Percentiles rank a stretch among this genome's conserved stretches.
Conservation (phyloP, 2,329 filamentous ascomycete species). For the Paramyrothecium roridum region DNA sequence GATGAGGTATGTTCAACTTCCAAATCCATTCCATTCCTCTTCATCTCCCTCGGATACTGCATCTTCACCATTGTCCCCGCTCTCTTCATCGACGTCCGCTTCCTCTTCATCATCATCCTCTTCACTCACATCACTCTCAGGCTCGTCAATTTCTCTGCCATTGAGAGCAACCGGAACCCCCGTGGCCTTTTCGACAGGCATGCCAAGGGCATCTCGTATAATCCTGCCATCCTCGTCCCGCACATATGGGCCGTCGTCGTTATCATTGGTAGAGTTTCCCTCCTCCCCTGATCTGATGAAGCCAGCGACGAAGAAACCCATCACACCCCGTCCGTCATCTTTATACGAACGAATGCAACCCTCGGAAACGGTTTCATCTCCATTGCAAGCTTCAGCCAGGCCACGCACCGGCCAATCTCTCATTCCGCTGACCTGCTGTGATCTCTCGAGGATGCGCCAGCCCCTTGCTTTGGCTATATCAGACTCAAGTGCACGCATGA, state of each 20-base stretch:
- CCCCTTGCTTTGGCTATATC: constrained; percentile 62
- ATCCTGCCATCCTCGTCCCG: constrained; percentile 54
- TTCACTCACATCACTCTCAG: constrained; percentile 19
- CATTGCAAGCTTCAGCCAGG: constrained; percentile 43
- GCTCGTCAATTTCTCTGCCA: constrained; percentile 9
- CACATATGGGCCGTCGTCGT: constrained; percentile 46
- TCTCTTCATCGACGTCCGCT: constrained; percentile 7
- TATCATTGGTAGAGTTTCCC: constrained; percentile 2
- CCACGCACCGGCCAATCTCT: constrained; percentile 70
- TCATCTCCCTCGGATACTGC: constrained; percentile 6
- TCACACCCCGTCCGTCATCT: constrained; percentile 76
- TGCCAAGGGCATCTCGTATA: constrained; percentile 36
- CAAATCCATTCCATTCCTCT: constrained; percentile 21
- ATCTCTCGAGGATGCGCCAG: constrained; percentile 73
- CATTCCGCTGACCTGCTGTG: constrained; percentile 75
- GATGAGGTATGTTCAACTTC: constrained; percentile 11
- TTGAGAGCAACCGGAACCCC: constrained; percentile 24
- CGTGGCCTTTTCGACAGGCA: constrained; percentile 33
- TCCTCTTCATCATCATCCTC: constrained; percentile 17
- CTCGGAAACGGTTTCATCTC: constrained; percentile 57
- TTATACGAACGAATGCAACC: constrained; percentile 81
- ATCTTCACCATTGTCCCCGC: constrained; percentile 5
- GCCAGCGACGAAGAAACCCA: constrained; percentile 93
- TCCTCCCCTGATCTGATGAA: constrained; percentile 52
- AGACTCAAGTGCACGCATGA: constrained; percentile 67